Base-by-base conservation (phyloP, 23 red algal species). In the Rhodosorus marinus region DNA sequence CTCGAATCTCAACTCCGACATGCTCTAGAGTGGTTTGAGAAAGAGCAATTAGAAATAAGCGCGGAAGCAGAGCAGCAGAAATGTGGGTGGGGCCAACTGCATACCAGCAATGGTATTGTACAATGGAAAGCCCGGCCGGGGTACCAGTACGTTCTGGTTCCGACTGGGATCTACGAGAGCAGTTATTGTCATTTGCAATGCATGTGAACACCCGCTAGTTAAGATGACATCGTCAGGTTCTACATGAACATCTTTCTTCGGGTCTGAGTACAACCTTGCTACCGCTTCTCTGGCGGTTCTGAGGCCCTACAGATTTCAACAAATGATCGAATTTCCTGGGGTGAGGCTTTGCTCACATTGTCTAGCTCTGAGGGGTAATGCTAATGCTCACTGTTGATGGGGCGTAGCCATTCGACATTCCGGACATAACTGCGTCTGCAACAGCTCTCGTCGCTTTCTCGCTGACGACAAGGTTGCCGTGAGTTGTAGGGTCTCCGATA, bases 251-350 rank as follows among this genome's bases (percentile, higher is more conserved):
- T 11, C 38, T 43, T 61, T 1, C 2, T 33, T 1, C 15, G 57
- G 20, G n/a, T 2, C 1, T 8, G 57, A 61, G 26, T 43, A 35
- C 2, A 15, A 14, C 1, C 46, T 46, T 35, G 57, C 57, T 31
- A 61, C 43, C 17, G 57, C 57, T 7, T 31, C 43, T 46, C 57
- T 61, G 36, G 57, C 57, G 17, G 31, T 27, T 14, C 31, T n/a
- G 14, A 1, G 14, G 31, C 57, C 57, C 36, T 41, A 31, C 11
- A 46, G 29, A 34, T n/a, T n/a, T n/a, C n/a, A n/a, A n/a, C n/a
- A n/a, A n/a, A n/a, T n/a, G n/a, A n/a, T n/a, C n/a, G n/a, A n/a
- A n/a, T n/a, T n/a, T n/a, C n/a, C n/a, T n/a, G n/a, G n/a, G n/a
- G n/a, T n/a, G n/a, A n/a, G n/a, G n/a, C n/a, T n/a, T n/a, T n/a